Conservation (phyloP, 306 rosid genomes). For the Begonia loranthoides region DNA sequence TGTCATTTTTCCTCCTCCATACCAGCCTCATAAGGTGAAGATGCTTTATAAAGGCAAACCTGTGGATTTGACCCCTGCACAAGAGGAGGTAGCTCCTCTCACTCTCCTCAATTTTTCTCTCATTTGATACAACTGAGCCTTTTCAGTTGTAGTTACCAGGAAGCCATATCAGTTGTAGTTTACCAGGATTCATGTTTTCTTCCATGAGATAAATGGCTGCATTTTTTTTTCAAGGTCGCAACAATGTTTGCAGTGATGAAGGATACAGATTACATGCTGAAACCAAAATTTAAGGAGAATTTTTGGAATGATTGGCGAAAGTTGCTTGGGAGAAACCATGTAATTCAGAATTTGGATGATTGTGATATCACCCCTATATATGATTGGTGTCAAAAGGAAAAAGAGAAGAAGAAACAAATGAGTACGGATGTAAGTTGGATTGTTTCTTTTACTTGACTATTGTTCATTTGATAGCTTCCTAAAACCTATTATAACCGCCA, state of each 20-base stretch:
- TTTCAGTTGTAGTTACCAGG: too few relatives aligned
- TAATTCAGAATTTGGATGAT: constrained; percentile 73
- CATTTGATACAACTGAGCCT: not conserved
- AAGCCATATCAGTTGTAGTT: too few relatives aligned
- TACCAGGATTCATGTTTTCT: too few relatives aligned
- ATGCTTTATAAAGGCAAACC: constrained; percentile 67
- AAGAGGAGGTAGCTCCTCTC: constrained; percentile 66
- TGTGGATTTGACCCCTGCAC: constrained; percentile 65
- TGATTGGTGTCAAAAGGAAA: constrained; percentile 80
- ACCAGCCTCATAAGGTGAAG: constrained; percentile 64
- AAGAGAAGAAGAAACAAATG: constrained; percentile 93
- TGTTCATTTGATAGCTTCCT: not conserved
- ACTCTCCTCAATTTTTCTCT: not conserved
- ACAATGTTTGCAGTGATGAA: constrained; percentile 95
- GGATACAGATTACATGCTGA: constrained; percentile 89
- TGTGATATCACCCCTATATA: constrained; percentile 93
- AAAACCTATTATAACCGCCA: not conserved
- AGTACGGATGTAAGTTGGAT: constrained; percentile 60
- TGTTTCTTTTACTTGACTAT: not conserved
- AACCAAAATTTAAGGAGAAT: constrained; percentile 66
- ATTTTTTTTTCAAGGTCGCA: constrained; percentile 52
- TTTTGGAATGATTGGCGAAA: constrained; percentile 98
- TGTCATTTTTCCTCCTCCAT: constrained; percentile 90
- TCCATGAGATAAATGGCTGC: too few relatives aligned
- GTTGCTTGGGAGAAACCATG: constrained; percentile 76